Evolutionary conservation across 768 basidiomycete genomes (phyloP).

Genomic region (Boletus rubescentipes): DNA sequence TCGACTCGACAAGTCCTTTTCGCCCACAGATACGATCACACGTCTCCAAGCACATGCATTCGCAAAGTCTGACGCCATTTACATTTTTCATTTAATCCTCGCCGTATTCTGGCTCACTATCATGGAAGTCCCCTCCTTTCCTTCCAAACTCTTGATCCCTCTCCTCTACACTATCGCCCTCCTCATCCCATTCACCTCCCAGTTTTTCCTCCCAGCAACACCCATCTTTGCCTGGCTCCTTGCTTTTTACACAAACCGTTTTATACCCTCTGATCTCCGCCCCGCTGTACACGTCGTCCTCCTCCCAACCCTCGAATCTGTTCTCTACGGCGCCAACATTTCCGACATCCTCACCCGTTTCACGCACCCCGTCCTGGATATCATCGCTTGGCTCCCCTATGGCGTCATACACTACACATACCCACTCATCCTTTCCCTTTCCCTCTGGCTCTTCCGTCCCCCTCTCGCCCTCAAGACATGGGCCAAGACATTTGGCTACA

Average conservation of each 20-base stretch:
- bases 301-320: slow-evolving; percentile 91
- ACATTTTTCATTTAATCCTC: slow-evolving; percentile 62
- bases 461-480: slow-evolving; percentile 80
- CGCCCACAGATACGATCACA: slow-evolving; percentile 61
- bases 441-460: slow-evolving; percentile 88
- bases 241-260: slow-evolving; percentile 82
- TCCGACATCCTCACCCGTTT: slow-evolving; percentile 94
- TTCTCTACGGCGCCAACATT: slow-evolving; percentile 96
- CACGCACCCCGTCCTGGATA: slow-evolving; percentile 89
- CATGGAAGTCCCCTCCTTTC: slow-evolving; percentile 69
- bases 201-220: slow-evolving; percentile 87
- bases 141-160: slow-evolving; percentile 77
- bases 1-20: slow-evolving; percentile 76
- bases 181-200: slow-evolving; percentile 81
- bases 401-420: slow-evolving; percentile 89
- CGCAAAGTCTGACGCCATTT: slow-evolving; percentile 54
- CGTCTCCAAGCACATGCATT: slow-evolving; percentile 59
- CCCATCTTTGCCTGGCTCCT: slow-evolving; percentile 87
- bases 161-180: slow-evolving; percentile 65
- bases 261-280: slow-evolving; percentile 73
- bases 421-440: slow-evolving; percentile 83
- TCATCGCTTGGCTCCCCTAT: slow-evolving; percentile 95
- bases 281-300: slow-evolving; percentile 89
- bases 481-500: slow-evolving; percentile 86
- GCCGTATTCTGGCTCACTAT: slow-evolving; percentile 71